Evolutionary conservation across 148 eudicot genomes (phyloP).

Genomic region (Limonium bicolor): DNA sequence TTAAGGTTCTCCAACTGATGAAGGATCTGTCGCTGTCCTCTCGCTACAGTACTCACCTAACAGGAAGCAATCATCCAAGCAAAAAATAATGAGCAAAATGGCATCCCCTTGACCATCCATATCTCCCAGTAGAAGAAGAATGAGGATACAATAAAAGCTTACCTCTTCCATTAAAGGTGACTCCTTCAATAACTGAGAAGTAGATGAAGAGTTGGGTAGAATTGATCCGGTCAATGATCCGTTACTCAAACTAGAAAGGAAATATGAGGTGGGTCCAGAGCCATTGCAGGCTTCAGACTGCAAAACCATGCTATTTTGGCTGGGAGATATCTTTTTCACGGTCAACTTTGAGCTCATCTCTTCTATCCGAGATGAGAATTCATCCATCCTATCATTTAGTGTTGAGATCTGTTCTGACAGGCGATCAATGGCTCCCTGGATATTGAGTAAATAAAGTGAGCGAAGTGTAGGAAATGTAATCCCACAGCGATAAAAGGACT

Average conservation of each 20-base stretch:
- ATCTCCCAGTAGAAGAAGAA: not conserved
- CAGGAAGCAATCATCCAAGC: not conserved
- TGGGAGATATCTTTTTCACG: slow-evolving; percentile 25
- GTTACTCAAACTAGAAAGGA: slow-evolving; percentile 57
- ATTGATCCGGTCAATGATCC: slow-evolving; percentile 50
- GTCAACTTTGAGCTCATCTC: slow-evolving; percentile 54
- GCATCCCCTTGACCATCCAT: not conserved
- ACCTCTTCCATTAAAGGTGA: slow-evolving; percentile 68
- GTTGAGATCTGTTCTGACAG: slow-evolving; percentile 83
- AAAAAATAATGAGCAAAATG: not conserved
- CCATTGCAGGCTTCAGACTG: slow-evolving; percentile 60
- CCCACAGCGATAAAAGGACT: no score
- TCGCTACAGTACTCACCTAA: slow-evolving; percentile 50
- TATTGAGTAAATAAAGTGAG: not conserved
- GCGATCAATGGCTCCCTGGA: slow-evolving; percentile 42
- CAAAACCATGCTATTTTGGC: slow-evolving; percentile 32
- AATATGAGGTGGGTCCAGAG: slow-evolving; percentile 69
- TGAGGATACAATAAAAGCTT: not conserved
- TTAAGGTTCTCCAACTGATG: slow-evolving; percentile 69
- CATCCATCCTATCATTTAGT: slow-evolving; percentile 77
- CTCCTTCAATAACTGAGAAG: slow-evolving; percentile 58
- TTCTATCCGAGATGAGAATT: slow-evolving; percentile 63
- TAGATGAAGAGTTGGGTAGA: slow-evolving; percentile 49
- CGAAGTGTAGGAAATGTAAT: not conserved
- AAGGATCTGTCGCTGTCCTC: slow-evolving; percentile 73